Percentiles rank a stretch among this genome's conserved stretches.
phyloP scores from a whole-genome alignment of 768 basidiomycete species.

The Kockovaella imperatae region DNA sequence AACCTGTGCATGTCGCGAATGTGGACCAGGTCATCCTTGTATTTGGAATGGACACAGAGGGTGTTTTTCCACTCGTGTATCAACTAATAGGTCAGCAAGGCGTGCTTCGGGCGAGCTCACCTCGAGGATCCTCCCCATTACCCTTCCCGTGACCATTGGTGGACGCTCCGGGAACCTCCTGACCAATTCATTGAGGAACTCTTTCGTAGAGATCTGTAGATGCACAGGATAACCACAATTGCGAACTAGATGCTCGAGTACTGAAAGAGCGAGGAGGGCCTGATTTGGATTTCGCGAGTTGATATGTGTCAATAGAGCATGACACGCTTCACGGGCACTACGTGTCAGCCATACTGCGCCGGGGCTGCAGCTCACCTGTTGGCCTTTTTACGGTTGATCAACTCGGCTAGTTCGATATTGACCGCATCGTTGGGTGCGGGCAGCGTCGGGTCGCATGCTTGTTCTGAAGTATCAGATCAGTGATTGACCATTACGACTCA shows the following conservation, averaged over 20 bases:
- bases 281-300: constrained; percentile 92
- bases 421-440: constrained; percentile 84
- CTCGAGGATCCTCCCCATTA: constrained; percentile 90
- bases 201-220: constrained; percentile 92
- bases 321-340: constrained; percentile 85
- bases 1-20: constrained; percentile 96
- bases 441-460: constrained; percentile 77
- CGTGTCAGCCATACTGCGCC: neutral
- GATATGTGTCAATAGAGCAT: constrained; percentile 70
- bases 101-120: too few species aligned
- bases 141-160: constrained; percentile 84
- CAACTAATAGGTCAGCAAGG: constrained; percentile 46
- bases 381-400: constrained; percentile 89
- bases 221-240: constrained; percentile 96
- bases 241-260: constrained; percentile 56
- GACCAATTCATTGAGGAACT: constrained; percentile 96
- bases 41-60: constrained; percentile 77
- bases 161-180: constrained; percentile 96
- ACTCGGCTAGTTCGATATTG: constrained; percentile 88
- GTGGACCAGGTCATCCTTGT: constrained; percentile 93
- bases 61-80: constrained; percentile 92
- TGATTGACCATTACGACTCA: constrained; percentile 13
- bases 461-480: constrained; percentile 44
- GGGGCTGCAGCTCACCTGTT: constrained; percentile 62
- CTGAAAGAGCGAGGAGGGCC: constrained; percentile 65